Percentiles rank a stretch among this genome's conserved stretches.
These are phyloP conservation scores for Saccharomyces hybrid DNA, from an alignment of 1,139 yeast genomes.

Conservation along the genomic window DNA sequence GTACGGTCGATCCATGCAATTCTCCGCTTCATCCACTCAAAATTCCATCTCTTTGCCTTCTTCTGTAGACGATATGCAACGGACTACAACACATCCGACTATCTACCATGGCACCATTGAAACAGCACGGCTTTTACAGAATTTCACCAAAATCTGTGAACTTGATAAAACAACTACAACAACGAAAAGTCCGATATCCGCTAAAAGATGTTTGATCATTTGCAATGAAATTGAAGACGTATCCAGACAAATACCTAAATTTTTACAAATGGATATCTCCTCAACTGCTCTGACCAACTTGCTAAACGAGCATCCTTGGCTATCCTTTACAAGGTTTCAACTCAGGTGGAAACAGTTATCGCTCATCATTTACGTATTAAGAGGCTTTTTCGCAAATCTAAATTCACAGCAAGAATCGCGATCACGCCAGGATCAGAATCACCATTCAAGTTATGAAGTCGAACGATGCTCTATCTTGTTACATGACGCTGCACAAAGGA, in stretches of 20 bases:
- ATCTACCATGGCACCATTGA: slow-evolving; percentile 53
- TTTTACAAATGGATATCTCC: slow-evolving; percentile 33
- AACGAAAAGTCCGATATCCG: slow-evolving; percentile 35
- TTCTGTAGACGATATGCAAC: slow-evolving; percentile 45
- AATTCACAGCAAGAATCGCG: slow-evolving; percentile 2
- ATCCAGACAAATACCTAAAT: slow-evolving; percentile 40
- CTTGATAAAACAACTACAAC: slow-evolving; percentile 47
- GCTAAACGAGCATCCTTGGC: slow-evolving; percentile 10
- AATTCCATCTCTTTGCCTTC: slow-evolving; percentile 44
- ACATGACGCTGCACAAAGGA: slow-evolving; percentile 45
- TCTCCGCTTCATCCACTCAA: slow-evolving; percentile 35
- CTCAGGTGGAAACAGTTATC: slow-evolving; percentile 11
- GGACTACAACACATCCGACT: slow-evolving; percentile 40
- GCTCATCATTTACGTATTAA: slow-evolving; percentile 11
- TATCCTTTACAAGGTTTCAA: slow-evolving; percentile 12
- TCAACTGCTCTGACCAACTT: slow-evolving; percentile 7
- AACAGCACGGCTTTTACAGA: slow-evolving; percentile 38
- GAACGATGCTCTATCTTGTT: slow-evolving; percentile 46
- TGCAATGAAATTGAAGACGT: slow-evolving; percentile 41
- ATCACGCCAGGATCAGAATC: slow-evolving; percentile 33
- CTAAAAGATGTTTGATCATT: slow-evolving; percentile 36
- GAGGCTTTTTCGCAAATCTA: slow-evolving; percentile 14
- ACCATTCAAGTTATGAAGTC: slow-evolving; percentile 34
- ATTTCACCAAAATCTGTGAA: slow-evolving; percentile 42
- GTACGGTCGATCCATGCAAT: slow-evolving; percentile 56